Percentiles rank a stretch among this genome's conserved stretches.
These are phyloP conservation scores for Suillus brevipes DNA, from an alignment of 768 basidiomycete genomes.

Conservation along the genomic window DNA sequence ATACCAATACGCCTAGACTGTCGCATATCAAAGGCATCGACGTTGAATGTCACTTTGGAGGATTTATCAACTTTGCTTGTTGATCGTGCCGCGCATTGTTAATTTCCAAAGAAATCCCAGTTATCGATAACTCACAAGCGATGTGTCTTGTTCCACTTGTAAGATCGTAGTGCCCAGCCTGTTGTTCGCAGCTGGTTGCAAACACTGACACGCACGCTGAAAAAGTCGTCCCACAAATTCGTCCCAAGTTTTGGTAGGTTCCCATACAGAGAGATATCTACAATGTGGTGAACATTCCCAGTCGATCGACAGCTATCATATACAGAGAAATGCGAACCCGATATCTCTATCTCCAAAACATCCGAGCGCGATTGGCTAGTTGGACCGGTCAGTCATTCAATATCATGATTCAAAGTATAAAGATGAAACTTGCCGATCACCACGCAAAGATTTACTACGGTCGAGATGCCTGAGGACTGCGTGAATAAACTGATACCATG, in stretches of 20 bases:
- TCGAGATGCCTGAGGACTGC: background rate
- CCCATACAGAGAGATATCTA: background rate
- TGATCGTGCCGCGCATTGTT: background rate
- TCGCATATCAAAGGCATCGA: background rate
- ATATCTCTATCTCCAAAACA: background rate
- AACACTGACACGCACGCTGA: background rate
- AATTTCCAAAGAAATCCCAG: background rate
- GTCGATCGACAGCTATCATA: background rate
- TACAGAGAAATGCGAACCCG: background rate
- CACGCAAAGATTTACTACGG: background rate
- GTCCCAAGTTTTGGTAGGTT: background rate
- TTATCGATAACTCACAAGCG: background rate
- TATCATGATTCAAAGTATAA: background rate
- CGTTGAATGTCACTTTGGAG: background rate
- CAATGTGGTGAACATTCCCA: background rate
- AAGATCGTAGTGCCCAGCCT: constrained; percentile 1
- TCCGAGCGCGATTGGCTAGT: background rate
- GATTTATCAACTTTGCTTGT: background rate
- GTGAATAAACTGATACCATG: background rate
- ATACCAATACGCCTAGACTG: background rate
- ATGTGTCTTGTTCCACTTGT: background rate
- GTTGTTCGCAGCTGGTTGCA: background rate
- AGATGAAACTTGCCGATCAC: background rate
- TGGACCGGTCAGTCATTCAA: background rate
- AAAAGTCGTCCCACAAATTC: background rate